Evolutionary conservation across 257 asterid genomes (phyloP).

Genomic region (Scutellaria baicalensis): DNA sequence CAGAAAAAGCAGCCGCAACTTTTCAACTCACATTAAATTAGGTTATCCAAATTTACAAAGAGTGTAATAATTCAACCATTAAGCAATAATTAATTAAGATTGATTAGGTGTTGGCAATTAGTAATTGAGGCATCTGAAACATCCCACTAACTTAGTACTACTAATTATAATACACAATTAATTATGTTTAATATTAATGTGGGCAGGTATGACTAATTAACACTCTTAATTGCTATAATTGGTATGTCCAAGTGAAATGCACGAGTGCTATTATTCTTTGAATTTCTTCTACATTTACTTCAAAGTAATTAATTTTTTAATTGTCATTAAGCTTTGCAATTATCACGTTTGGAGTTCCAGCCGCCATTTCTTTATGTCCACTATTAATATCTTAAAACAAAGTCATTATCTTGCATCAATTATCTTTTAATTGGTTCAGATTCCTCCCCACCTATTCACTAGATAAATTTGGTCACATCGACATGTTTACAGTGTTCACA

Average conservation of each 20-base stretch:
- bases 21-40: constrained; percentile 16
- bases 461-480: too few species aligned
- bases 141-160: constrained; percentile 21
- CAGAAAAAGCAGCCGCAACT: constrained; percentile 27
- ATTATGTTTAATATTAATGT: neutral
- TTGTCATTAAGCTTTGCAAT: neutral
- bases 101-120: constrained; percentile 27
- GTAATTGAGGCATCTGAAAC: neutral
- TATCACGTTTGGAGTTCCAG: neutral
- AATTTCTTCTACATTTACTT: constrained; percentile 1
- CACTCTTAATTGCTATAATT: constrained; percentile 1
- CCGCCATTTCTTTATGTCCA: constrained; percentile 2
- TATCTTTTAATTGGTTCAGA: neutral
- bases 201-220: constrained; percentile 23
- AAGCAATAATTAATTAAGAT: neutral
- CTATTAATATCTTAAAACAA: neutral
- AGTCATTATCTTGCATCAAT: neutral
- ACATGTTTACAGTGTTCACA: too few species aligned
- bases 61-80: constrained; percentile 13
- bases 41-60: constrained; percentile 8
- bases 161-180: constrained; percentile 3
- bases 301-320: neutral
- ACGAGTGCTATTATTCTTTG: constrained; percentile 10
- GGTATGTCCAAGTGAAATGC: constrained; percentile 27
- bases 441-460: too few species aligned